Evolutionary conservation across 148 eudicot genomes (phyloP).

Genomic region (Camellia granthamiana): DNA sequence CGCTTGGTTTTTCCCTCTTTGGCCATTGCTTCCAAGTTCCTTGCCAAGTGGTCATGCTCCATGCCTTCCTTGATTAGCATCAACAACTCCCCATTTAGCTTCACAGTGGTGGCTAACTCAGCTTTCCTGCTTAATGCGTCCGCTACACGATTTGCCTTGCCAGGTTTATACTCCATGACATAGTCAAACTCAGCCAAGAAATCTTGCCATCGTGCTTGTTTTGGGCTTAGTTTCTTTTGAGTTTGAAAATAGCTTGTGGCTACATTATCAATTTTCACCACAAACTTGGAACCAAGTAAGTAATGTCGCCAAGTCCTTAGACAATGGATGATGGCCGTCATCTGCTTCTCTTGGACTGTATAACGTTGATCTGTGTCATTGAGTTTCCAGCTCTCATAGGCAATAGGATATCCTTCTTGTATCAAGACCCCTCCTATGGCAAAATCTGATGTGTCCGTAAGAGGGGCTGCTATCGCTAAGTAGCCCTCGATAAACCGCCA

Average conservation of each 20-base stretch:
- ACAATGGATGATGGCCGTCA: constrained; percentile 1
- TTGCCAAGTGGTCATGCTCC: background rate
- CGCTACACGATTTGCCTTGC: background rate
- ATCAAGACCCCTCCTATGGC: constrained; percentile 9
- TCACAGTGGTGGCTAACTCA: background rate
- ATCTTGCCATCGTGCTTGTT: background rate
- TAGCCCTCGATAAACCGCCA: background rate
- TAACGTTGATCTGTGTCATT: background rate
- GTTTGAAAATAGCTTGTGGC: background rate
- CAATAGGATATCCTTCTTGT: constrained; percentile 1
- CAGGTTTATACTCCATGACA: background rate
- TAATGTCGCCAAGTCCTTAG: background rate
- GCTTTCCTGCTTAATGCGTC: constrained; percentile 1
- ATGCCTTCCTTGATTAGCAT: background rate
- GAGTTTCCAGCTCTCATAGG: constrained; percentile 2
- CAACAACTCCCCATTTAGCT: background rate
- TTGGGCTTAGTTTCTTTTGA: background rate
- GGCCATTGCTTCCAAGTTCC: background rate
- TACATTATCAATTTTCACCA: background rate
- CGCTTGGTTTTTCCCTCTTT: background rate
- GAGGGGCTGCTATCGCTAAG: background rate
- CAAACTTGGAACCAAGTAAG: background rate
- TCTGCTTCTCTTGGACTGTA: background rate
- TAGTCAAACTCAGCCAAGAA: background rate
- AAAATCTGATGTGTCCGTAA: background rate